Evolutionary conservation across 257 asterid species (phyloP), one percentile per base, ranked within the genome.

Genomic region (Lycium ferocissimum): DNA sequence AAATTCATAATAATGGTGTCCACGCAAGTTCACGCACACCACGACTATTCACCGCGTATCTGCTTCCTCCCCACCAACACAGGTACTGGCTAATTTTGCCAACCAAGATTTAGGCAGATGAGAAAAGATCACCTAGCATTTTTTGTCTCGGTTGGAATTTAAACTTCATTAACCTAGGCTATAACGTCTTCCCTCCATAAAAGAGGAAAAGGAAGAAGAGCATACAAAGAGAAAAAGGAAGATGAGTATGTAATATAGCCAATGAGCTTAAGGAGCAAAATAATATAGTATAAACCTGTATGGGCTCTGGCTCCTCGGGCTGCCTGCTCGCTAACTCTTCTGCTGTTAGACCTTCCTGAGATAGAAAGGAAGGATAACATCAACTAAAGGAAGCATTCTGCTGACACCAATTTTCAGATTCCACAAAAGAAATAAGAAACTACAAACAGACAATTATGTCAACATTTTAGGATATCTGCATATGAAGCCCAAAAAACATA

Each of bases 271-370:
- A 72, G 40, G 75, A 56, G 73, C 45, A 78, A 78, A 49, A 14
- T 78, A 17, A 7, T 51, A 38, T 73, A 78, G 80, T 80, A 66
- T 59, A 79, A 84, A 96, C 99, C 99, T 93, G 98, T 87, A 89
- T 49, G 79, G 82, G 91, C 76, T 86, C 89, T 4, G 92, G 81
- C 87, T 91, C 95, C 91, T 96, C 98, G 5, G 99, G 98, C 90
- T 93, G 86, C 90, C 88, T 89, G 84, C 89, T 91, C 40, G 92
- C 91, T 22, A 89, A 89, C 92, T 96, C 99, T 84, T 94, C 97
- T 43, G 96, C 94, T n/a, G 97, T 93, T 83, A 91, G 90, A 85
- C 98, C 99, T 86, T 89, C 96, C 99, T 96, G 98, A 65, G 79
- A 83, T 47, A 47, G 56, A 79, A 65, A 78, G 2, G 40, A 72